Base-by-base conservation (phyloP, 2,329 filamentous ascomycete species). In the Paracamarosporium sp. region DNA sequence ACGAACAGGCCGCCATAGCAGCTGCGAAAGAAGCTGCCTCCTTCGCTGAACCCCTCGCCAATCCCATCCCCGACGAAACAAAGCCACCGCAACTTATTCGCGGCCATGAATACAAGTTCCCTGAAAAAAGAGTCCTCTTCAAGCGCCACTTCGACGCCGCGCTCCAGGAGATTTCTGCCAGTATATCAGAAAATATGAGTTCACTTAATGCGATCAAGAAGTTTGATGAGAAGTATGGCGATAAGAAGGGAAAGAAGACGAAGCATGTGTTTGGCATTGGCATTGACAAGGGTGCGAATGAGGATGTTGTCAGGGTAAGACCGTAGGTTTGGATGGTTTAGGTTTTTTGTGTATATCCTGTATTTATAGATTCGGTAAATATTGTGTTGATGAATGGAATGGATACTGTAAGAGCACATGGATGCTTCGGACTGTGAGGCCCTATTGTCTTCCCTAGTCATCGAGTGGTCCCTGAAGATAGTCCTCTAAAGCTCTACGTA, bases 181-280 rank as follows among this genome's bases (percentile, higher is more conserved):
- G 91, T 68, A 93, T 97, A 64, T 93, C 88, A 67, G 94, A 97
- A 76, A 93, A 99, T 70, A 98, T 97, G 94, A 83, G 87, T 47
- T 92, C 88, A 30, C 81, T 99, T 61, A 86, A 87, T 63, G 91
- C 91, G 12, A 97, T 99, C 68, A 86, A 92, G 67, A 96, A 96
- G 78, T 99, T 98, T 71, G 95, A 99, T 73, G 92, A 97, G 78
- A 90, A 94, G 75, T 99, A 93, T 74, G 94, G 95, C 25, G 93
- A 97, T 72, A 85, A 89, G 33, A 89, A 87, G 70, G 86, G 85
- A 1, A 85, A 86, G 65, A 85, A 86, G 71, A 86, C 85, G 72
- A 88, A 85, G 76, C 86, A 76, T 25, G 78, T 79, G 0, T 83
- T 81, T 74, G 84, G 84, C 3, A 86, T 86, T 66, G 76, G 76